Base-by-base conservation (phyloP, 2,329 filamentous ascomycete genomes). In the Didymella lethalis region DNA sequence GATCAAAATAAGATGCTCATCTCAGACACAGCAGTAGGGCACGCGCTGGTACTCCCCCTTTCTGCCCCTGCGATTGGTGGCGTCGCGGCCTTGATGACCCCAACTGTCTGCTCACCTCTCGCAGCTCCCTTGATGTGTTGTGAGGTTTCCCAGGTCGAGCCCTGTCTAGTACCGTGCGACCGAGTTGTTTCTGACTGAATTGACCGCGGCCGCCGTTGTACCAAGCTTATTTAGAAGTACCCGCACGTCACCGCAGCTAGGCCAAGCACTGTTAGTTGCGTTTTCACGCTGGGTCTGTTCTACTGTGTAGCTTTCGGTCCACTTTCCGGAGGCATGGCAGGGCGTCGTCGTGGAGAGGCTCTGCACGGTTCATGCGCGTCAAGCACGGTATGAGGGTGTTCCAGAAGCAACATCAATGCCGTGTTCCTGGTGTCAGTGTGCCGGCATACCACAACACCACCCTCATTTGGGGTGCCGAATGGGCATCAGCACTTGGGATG, bases 401-500 rank as follows among this genome's bases (percentile, higher is more conserved):
- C 51, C 47, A 59, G 51, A 59, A 48, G 34, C 44, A 54, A 51
- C 47, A 31, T 38, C 40, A 54, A 41, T 46, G 49, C 49, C 25
- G 45, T 49, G 49, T 40, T 54, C 45, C 49, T 49, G 49, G 45
- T 54, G 46, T 49, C 57, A 43, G 47, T 38, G 40, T 38, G 29
- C 41, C 40, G 43, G 28, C 36, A 26, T 43, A 43, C 34, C n/a
- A 43, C 11, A 25, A 26, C 31, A 52, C 28, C n/a, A 36, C 43
- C 26, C 49, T 34, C 38, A 25, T 49, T 10, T 32, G 18, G 43
- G 56, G 51, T 47, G 50, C 34, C 51, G 32, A 51, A 34, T 40
- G 46, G n/a, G n/a, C 29, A 54, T 56, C 47, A 60, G 47, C 52
- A 48, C 52, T 54, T 58, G 49, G 7, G 26, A 48, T 46, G 40